These are phyloP conservation scores for Pyricularia sp. DNA, from an alignment of 2,329 filamentous ascomycete species.

Conservation along the genomic window DNA sequence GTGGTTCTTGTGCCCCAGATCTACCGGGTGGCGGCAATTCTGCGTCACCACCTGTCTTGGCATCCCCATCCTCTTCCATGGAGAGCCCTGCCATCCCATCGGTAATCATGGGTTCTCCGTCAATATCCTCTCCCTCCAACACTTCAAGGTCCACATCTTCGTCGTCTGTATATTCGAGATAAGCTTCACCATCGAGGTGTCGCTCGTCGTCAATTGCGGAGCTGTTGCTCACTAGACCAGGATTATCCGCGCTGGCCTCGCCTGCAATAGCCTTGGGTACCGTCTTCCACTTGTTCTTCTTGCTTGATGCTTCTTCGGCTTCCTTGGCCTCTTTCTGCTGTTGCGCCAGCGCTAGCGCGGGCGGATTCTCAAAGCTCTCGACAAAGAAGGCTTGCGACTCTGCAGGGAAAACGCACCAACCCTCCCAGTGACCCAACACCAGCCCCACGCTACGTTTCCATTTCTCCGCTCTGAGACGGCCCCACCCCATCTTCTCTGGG, in stretches of 20 bases:
- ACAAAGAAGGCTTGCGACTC: slow-evolving; percentile 61
- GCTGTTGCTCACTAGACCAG: not conserved
- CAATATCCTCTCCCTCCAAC: slow-evolving; percentile 30
- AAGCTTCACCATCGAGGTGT: slow-evolving; percentile 15
- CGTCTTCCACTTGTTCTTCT: slow-evolving; percentile 36
- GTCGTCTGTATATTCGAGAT: slow-evolving; percentile 25
- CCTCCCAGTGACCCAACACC: slow-evolving; percentile 58
- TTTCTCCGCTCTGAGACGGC: slow-evolving; percentile 67
- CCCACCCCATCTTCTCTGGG: slow-evolving; percentile 63
- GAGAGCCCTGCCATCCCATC: slow-evolving; percentile 32
- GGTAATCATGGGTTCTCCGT: slow-evolving; percentile 30
- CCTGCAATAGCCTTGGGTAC: slow-evolving; percentile 23
- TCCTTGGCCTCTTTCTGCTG: slow-evolving; percentile 20
- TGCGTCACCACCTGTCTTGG: slow-evolving; percentile 2
- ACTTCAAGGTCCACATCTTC: slow-evolving; percentile 37
- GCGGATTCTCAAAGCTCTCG: slow-evolving; percentile 58
- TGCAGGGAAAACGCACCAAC: slow-evolving; percentile 60
- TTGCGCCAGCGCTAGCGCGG: slow-evolving; percentile 18
- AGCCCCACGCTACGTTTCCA: slow-evolving; percentile 66
- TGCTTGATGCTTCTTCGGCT: slow-evolving; percentile 21
- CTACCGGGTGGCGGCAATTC: slow-evolving; percentile 2
- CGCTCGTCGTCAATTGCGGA: not conserved
- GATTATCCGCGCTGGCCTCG: not conserved
- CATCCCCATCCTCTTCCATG: slow-evolving; percentile 17
- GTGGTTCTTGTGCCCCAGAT: not conserved